These are phyloP conservation scores for Chloropicon primus DNA, from an alignment of 139 green algal species.

Conservation along the genomic window DNA sequence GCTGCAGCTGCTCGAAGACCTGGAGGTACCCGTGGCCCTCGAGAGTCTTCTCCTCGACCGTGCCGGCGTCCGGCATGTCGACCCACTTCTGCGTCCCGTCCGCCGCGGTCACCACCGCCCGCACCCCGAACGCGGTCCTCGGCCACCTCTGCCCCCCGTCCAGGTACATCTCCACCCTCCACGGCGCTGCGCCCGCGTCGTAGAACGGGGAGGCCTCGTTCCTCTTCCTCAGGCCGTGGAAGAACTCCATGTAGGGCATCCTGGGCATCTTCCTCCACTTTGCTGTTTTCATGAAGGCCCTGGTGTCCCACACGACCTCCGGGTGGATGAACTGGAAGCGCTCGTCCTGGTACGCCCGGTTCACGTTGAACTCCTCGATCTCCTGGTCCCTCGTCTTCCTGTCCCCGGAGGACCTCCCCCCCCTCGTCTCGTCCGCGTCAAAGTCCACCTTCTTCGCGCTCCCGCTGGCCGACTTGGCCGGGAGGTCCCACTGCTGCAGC, in stretches of 20 bases:
- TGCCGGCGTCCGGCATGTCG: background rate
- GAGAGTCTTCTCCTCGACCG: background rate
- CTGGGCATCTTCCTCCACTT: background rate
- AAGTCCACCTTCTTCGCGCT: background rate
- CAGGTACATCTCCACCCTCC: constrained; percentile 3
- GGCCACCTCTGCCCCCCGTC: background rate
- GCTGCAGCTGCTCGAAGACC: background rate
- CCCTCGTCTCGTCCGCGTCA: background rate
- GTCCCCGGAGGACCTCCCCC: background rate
- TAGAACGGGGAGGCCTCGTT: background rate
- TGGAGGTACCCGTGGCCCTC: background rate
- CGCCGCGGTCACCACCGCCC: background rate
- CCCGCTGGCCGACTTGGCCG: background rate
- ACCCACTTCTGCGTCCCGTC: background rate
- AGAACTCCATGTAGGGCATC: constrained; percentile 6
- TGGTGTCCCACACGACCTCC: background rate
- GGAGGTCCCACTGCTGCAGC: background rate
- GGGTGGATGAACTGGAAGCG: background rate
- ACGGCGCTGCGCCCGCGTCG: background rate
- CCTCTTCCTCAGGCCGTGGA: background rate
- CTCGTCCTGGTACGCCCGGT: background rate
- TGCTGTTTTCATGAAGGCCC: background rate
- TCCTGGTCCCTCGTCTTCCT: background rate
- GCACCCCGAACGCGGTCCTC: background rate
- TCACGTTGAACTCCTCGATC: background rate